These are phyloP conservation scores for Cornus controversa DNA, from an alignment of 148 eudicot genomes.

Conservation along the genomic window DNA sequence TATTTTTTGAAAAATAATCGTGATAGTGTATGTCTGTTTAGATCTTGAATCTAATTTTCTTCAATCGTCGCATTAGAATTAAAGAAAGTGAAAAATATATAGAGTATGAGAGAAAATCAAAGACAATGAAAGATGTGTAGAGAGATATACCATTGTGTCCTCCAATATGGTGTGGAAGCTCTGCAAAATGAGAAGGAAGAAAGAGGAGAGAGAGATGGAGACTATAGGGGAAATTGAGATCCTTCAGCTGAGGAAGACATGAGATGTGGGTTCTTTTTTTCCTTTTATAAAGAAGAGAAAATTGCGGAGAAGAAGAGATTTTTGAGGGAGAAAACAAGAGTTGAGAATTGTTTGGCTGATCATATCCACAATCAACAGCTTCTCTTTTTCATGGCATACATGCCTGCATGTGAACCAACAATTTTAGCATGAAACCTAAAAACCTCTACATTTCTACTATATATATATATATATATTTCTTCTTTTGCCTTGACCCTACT, in stretches of 20 bases:
- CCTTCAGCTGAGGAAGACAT: constrained; percentile 39
- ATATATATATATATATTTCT: too few relatives aligned
- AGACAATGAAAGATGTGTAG: background rate
- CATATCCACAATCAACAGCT: constrained; percentile 25
- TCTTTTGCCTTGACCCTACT: too few relatives aligned
- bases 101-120: background rate
- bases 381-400: too few relatives aligned
- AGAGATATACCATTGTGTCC: constrained; percentile 20
- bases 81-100: background rate
- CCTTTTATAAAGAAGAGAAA: constrained; percentile 23
- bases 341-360: constrained; percentile 22
- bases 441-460: too few relatives aligned
- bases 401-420: too few relatives aligned
- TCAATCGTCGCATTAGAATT: too few relatives aligned
- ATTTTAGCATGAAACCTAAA: too few relatives aligned
- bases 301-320: constrained; percentile 31
- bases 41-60: background rate
- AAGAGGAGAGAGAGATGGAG: constrained; percentile 5
- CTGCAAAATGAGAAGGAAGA: constrained; percentile 14
- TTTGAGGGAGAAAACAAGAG: constrained; percentile 9
- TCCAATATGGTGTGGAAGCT: background rate
- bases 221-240: constrained; percentile 21
- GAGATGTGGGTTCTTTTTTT: constrained; percentile 26
- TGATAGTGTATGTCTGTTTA: background rate
- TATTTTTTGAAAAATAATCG: too few relatives aligned